Evolutionary conservation across 371 early-diverging fungal species (phyloP).

Genomic region (Mucor indicus): DNA sequence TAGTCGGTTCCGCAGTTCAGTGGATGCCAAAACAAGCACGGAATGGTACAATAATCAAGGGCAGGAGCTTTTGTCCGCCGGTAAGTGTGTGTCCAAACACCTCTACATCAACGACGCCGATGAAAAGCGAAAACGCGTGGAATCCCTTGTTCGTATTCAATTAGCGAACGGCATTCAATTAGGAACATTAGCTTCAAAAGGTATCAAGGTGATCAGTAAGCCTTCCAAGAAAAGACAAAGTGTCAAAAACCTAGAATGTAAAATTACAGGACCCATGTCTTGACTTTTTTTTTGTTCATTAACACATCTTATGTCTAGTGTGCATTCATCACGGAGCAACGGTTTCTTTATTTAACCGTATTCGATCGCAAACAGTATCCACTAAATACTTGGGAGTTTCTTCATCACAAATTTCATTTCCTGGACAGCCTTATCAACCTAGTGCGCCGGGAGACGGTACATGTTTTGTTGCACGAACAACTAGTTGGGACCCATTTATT

Average conservation of each 20-base stretch:
- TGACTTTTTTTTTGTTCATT: slow-evolving; percentile 38
- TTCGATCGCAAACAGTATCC: slow-evolving; percentile 76
- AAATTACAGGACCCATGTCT: not conserved
- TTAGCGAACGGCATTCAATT: slow-evolving; percentile 54
- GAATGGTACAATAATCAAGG: slow-evolving; percentile 12
- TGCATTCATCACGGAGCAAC: slow-evolving; percentile 72
- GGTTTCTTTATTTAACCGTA: slow-evolving; percentile 75
- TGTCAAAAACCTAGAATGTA: slow-evolving; percentile 65
- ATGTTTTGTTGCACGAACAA: slow-evolving; percentile 70
- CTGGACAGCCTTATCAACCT: not conserved
- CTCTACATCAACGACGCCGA: slow-evolving; percentile 74
- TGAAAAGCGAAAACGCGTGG: slow-evolving; percentile 68
- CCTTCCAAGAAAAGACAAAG: slow-evolving; percentile 76
- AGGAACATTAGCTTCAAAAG: slow-evolving; percentile 59
- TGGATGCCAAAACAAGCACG: not conserved
- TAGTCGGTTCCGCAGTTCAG: too few relatives aligned
- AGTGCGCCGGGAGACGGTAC: slow-evolving; percentile 19
- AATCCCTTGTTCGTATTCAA: slow-evolving; percentile 58
- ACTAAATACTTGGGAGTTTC: slow-evolving; percentile 72
- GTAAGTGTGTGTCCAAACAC: slow-evolving; percentile 69
- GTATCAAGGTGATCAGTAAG: slow-evolving; percentile 75
- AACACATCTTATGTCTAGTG: slow-evolving; percentile 24
- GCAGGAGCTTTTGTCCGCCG: slow-evolving; percentile 17
- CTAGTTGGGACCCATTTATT: slow-evolving; percentile 78
- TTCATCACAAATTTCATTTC: slow-evolving; percentile 11